Evolutionary conservation across 192 early-diverging fungal species (phyloP).

Genomic region (Cetraspora pellucida): DNA sequence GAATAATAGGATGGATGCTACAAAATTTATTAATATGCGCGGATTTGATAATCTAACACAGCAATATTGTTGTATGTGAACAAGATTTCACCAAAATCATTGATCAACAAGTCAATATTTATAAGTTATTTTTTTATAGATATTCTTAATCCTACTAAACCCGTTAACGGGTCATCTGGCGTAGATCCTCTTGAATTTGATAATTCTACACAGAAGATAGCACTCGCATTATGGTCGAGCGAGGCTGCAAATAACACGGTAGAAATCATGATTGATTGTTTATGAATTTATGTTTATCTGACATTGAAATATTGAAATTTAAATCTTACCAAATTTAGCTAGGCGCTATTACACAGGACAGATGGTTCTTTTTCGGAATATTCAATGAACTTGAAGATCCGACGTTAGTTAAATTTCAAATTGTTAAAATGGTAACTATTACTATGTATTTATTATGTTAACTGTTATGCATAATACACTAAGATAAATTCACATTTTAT

Average conservation of each 20-base stretch:
- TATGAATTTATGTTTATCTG: too few relatives aligned
- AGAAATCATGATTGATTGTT: too few relatives aligned
- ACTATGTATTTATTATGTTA: background rate
- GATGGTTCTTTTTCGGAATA: slow-evolving; percentile 17
- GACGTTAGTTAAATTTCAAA: slow-evolving; percentile 19
- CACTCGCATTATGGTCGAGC: slow-evolving; percentile 11
- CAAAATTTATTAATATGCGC: slow-evolving; percentile 19
- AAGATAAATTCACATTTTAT: background rate
- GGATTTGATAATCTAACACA: slow-evolving; percentile 10
- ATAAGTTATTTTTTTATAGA: background rate
- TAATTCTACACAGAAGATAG: slow-evolving; percentile 29
- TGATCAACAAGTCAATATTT: background rate
- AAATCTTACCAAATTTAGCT: background rate
- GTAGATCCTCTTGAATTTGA: background rate
- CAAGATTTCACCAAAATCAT: too few relatives aligned
- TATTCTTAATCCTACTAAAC: slow-evolving; percentile 7
- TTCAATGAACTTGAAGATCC: slow-evolving; percentile 27
- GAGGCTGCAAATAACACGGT: slow-evolving; percentile 28
- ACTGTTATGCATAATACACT: background rate
- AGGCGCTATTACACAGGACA: slow-evolving; percentile 16
- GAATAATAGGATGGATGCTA: slow-evolving; percentile 1
- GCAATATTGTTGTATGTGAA: slow-evolving; percentile 26
- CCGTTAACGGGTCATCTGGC: background rate
- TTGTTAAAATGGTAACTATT: slow-evolving; percentile 31
- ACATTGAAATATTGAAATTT: too few relatives aligned